These are phyloP conservation scores for Phytophthora fragariaefolia DNA, from an alignment of 352 stramenopile species.

Conservation along the genomic window DNA sequence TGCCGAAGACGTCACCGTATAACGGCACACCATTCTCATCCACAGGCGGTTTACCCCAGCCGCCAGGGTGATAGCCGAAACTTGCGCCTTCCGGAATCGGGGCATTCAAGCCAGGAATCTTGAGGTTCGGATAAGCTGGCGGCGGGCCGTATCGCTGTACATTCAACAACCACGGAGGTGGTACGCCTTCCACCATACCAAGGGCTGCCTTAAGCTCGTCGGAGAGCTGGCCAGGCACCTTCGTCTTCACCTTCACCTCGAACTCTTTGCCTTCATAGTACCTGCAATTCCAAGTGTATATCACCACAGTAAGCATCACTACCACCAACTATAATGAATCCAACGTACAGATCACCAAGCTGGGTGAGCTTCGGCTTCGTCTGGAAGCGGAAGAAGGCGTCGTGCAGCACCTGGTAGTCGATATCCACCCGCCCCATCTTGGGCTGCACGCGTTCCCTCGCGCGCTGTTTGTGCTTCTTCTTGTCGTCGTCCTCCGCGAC, in stretches of 20 bases:
- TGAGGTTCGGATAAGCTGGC: slow-evolving; percentile 96
- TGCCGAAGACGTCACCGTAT: slow-evolving; percentile 97
- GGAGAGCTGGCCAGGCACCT: slow-evolving; percentile 90
- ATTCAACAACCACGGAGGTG: slow-evolving; percentile 98
- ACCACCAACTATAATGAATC: background rate
- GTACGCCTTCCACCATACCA: slow-evolving; percentile 93
- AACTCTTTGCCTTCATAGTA: slow-evolving; percentile 99
- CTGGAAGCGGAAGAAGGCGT: slow-evolving; percentile 99
- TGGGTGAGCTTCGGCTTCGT: slow-evolving; percentile 95
- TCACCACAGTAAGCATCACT: background rate
- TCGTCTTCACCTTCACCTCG: slow-evolving; percentile 91
- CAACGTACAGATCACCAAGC: slow-evolving; percentile 78
- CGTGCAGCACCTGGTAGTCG: slow-evolving; percentile 97
- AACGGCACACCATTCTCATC: slow-evolving; percentile 95
- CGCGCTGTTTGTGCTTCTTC: slow-evolving; percentile 93
- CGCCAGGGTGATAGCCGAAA: slow-evolving; percentile 97
- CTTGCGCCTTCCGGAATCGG: slow-evolving; percentile 94
- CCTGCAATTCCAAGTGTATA: slow-evolving; percentile 31
- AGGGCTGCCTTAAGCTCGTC: slow-evolving; percentile 92
- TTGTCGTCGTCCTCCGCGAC: slow-evolving; percentile 88
- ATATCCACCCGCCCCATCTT: slow-evolving; percentile 98
- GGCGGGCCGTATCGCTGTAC: slow-evolving; percentile 98
- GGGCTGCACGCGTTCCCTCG: slow-evolving; percentile 93
- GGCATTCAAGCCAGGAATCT: slow-evolving; percentile 97
- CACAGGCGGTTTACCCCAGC: slow-evolving; percentile 98